Conservation (phyloP, 177 flowering plant genomes). For the Vitis hybrid region DNA sequence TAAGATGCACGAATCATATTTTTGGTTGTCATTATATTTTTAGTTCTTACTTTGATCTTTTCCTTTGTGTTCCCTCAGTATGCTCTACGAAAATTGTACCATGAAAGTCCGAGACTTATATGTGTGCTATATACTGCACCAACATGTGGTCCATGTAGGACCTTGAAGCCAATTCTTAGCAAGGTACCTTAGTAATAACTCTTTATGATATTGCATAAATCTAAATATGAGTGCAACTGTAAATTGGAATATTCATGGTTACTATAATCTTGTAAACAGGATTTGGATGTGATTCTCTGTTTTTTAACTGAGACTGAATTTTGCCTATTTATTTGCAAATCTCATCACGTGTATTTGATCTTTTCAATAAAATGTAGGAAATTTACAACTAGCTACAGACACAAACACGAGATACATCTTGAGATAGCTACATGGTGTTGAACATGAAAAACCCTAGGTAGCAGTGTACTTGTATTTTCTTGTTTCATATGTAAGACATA, state of each 20-base stretch:
- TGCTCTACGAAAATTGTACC: constrained; percentile 91
- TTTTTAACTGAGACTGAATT: background rate
- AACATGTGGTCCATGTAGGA: constrained; percentile 97
- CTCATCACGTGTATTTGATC: no score
- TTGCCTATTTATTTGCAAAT: no score
- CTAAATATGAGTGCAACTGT: background rate
- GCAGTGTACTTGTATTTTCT: no score
- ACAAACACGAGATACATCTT: no score
- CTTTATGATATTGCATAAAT: background rate
- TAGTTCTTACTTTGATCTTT: constrained; percentile 10
- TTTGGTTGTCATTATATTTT: background rate
- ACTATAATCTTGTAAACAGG: background rate
- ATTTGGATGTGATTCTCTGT: background rate
- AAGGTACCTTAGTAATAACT: constrained; percentile 51
- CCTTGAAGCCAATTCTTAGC: constrained; percentile 93
- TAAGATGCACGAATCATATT: background rate
- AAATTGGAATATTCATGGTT: background rate
- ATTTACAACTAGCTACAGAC: no score
- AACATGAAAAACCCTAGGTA: no score
- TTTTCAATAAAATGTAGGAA: no score
- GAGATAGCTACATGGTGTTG: no score
- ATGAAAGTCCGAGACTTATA: constrained; percentile 95
- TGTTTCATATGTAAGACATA: no score
- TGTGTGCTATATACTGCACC: constrained; percentile 94
- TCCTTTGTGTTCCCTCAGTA: constrained; percentile 49